Percentiles rank a stretch among this genome's conserved stretches.
These are phyloP conservation scores for Thuidium tamariscinum DNA, from an alignment of 225 moss, liverwort and hornwort genomes.

Conservation along the genomic window DNA sequence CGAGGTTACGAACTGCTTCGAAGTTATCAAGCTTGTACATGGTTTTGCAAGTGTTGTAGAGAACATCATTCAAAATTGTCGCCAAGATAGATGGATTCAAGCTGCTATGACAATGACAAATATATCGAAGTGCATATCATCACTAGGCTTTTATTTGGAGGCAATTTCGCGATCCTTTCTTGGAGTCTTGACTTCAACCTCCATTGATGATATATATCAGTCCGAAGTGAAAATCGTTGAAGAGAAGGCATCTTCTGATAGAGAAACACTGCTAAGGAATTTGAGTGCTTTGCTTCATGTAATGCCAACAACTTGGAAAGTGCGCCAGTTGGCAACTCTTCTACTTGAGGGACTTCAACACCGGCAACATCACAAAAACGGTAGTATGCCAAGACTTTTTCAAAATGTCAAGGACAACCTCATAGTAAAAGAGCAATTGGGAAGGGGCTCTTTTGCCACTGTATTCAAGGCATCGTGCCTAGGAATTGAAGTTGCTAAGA, in stretches of 20 bases:
- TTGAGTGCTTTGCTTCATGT: background rate
- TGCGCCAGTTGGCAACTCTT: background rate
- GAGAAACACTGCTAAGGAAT: background rate
- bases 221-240: background rate
- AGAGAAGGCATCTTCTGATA: background rate
- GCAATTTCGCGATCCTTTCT: background rate
- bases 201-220: background rate
- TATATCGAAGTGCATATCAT: background rate
- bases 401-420: background rate
- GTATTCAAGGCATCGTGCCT: background rate
- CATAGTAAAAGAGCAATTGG: background rate
- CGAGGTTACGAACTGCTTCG: background rate
- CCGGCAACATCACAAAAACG: accelerated
- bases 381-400: background rate
- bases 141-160: background rate
- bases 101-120: too few species aligned
- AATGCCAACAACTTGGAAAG: background rate
- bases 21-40: background rate
- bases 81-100: background rate
- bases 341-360: background rate
- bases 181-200: background rate
- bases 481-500: background rate
- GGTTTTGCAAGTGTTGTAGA: background rate
- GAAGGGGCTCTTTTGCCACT: background rate
- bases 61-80: background rate